Percentiles rank a stretch among this genome's conserved stretches.
These are phyloP conservation scores for Diplocarpon mali DNA, from an alignment of 2,329 filamentous ascomycete genomes.

Conservation along the genomic window DNA sequence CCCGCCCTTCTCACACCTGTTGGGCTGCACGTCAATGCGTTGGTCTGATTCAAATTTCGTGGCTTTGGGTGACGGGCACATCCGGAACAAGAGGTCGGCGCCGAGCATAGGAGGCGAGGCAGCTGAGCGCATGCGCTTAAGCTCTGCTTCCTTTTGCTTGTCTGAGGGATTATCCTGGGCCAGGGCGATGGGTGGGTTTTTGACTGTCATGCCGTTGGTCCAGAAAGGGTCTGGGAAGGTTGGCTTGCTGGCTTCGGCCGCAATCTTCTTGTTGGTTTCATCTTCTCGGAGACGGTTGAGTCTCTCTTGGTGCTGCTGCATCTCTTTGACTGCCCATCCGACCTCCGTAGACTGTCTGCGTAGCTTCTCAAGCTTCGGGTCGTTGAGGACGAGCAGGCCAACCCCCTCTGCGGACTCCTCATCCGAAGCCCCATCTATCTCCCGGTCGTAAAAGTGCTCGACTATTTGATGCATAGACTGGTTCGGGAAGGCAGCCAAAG, in stretches of 20 bases:
- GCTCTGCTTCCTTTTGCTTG: conserved; percentile 23
- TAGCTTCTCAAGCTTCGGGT: conserved; percentile 11
- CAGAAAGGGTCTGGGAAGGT: conserved; percentile 27
- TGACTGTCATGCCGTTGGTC: conserved; percentile 27
- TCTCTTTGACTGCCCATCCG: conserved; percentile 26
- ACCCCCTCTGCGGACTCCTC: conserved; percentile 24
- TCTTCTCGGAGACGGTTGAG: conserved; percentile 25
- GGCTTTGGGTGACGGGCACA: conserved; percentile 70
- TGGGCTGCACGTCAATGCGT: conserved; percentile 40
- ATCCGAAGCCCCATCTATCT: conserved; percentile 26
- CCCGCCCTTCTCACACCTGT: conserved; percentile 45
- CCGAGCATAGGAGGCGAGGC: conserved; percentile 80
- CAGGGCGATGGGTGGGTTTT: conserved; percentile 11
- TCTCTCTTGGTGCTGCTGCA: conserved; percentile 27
- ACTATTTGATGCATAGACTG: conserved; percentile 35
- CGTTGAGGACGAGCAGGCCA: conserved; percentile 20
- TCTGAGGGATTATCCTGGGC: conserved; percentile 13
- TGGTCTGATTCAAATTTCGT: conserved; percentile 77
- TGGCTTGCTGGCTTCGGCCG: conserved; percentile 25
- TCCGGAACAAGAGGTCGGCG: conserved; percentile 66
- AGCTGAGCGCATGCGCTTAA: conserved; percentile 45
- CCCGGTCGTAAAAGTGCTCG: conserved; percentile 28
- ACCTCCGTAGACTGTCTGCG: conserved; percentile 25
- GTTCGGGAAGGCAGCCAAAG: conserved; percentile 65
- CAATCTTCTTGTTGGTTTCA: conserved; percentile 25